Base-by-base conservation (phyloP, 73 alveolate genomes). In the Durusdinium trenchii region DNA sequence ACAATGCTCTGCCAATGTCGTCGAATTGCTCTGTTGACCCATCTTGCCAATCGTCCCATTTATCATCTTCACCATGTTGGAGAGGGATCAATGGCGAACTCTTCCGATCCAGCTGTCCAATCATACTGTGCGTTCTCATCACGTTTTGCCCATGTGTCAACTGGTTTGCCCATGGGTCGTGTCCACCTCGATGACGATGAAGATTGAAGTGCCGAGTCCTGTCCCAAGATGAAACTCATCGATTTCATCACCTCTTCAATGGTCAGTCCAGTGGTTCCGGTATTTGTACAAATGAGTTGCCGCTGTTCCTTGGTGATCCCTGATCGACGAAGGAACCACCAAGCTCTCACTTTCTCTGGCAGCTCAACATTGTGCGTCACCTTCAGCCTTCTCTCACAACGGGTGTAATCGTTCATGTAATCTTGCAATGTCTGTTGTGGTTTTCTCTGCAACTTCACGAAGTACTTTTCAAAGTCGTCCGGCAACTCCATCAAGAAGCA, bases 201-300 rank as follows among this genome's bases (percentile, higher is more conserved):
- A 3, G 91, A 7, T 18, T 48, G 76, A 3, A 32, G 52, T 0
- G 6, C 5, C n/a, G 94, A 50, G 76, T 83, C 94, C 52, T 83
- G 94, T 35, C 94, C 94, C 36, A 83, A 75, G 51, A 83, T 83
- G 75, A 83, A 83, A 43, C n/a, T 83, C 94, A 83, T 83, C 35
- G 94, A 71, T n/a, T 83, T 83, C 52, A 5, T 2, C 38, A 36
- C 48, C 2, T 3, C n/a, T 57, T 83, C 94, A 12, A 83, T 6
- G 51, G 73, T 83, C 40, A 83, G 75, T 46, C 67, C 67, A 26
- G 30, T 48, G 20, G 35, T 9, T 3, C 94, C 94, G 23, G 46
- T 23, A 6, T 83, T 48, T 50, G 94, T 83, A 38, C 48, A 38
- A 9, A 83, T 51, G 48, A 83, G 38, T 57, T 83, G 94, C 0